phyloP scores from a whole-genome alignment of 116 monocot genomes.

The Dioscorea cayenensis region DNA sequence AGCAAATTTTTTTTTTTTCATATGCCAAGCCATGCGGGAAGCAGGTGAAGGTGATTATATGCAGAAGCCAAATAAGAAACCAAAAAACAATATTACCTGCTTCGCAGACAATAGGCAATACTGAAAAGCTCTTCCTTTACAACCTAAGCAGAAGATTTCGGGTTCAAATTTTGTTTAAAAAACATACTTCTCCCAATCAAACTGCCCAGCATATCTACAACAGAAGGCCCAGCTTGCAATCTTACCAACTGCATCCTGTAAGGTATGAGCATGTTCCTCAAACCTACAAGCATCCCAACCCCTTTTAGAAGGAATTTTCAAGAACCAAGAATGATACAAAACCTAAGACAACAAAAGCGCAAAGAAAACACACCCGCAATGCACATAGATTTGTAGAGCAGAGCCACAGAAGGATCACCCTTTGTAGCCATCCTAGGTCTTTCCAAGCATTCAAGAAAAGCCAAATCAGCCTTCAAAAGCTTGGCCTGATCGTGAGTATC shows the following conservation, averaged over 20 bases:
- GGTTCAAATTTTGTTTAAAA: conserved; percentile 1
- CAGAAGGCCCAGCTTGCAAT: conserved; percentile 35
- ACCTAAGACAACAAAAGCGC: not conserved
- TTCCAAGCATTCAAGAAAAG: conserved; percentile 89
- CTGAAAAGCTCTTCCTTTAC: no score
- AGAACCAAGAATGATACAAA: not conserved
- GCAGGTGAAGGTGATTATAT: not conserved
- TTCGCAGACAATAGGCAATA: not conserved
- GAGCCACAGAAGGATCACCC: conserved; percentile 44
- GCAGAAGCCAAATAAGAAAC: not conserved
- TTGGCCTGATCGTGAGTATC: conserved; percentile 81
- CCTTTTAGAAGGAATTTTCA: not conserved
- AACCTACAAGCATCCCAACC: conserved; percentile 35
- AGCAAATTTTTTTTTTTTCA: not conserved
- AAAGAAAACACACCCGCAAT: conserved; percentile 41
- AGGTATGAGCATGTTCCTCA: conserved; percentile 75
- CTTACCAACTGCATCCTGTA: conserved; percentile 77
- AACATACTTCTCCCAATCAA: conserved; percentile 13
- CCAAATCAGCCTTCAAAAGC: conserved; percentile 82
- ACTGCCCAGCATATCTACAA: conserved; percentile 16
- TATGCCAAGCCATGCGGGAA: not conserved
- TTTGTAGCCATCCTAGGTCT: conserved; percentile 54
- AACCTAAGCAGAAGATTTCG: not conserved
- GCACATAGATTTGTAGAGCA: conserved; percentile 80
- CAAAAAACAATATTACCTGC: not conserved